A percentile compares a stretch with the other conserved stretches of the same genome.
phyloP scores from a whole-genome alignment of 225 moss, liverwort and hornwort species.

The Physcomitrellopsis africana region DNA sequence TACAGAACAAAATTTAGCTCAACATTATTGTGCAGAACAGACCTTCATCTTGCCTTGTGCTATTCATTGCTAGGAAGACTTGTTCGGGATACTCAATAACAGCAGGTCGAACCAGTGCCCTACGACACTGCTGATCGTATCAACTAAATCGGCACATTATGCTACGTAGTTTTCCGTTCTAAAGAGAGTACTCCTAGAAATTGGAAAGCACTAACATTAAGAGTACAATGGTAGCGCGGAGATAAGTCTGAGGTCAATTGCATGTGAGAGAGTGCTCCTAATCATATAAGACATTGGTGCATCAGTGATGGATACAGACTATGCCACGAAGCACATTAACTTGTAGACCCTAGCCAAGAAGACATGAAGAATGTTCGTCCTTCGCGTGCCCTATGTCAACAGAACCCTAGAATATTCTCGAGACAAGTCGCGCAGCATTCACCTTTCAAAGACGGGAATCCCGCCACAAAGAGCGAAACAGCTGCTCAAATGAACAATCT shows the following conservation, averaged over 20 bases:
- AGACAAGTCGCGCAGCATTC: not conserved
- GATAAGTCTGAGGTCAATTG: not conserved
- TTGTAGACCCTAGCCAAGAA: constrained; percentile 11
- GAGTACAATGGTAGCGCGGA: not conserved
- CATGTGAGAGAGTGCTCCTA: not conserved
- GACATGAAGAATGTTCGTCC: constrained; percentile 3
- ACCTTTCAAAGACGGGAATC: constrained; percentile 1
- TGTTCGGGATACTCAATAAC: not conserved
- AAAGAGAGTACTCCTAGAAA: constrained; percentile 11
- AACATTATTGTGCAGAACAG: not conserved
- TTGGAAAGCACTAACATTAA: not conserved
- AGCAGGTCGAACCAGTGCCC: constrained; percentile 11
- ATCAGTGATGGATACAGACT: not conserved
- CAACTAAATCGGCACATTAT: constrained; percentile 10
- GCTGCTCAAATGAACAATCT: not conserved
- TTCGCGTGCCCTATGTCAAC: not conserved
- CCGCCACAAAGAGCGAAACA: constrained; percentile 1
- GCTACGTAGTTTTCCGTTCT: constrained; percentile 17
- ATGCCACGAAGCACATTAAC: constrained; percentile 10
- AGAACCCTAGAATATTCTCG: not conserved
- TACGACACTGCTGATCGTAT: not conserved
- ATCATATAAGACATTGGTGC: constrained; percentile 5
- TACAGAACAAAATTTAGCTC: not conserved
- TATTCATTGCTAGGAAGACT: constrained; percentile 10
- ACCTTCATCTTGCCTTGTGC: constrained; percentile 13